These are phyloP conservation scores for Paraconiothyrium brasiliense DNA, from an alignment of 2,329 filamentous ascomycete genomes.

Conservation along the genomic window DNA sequence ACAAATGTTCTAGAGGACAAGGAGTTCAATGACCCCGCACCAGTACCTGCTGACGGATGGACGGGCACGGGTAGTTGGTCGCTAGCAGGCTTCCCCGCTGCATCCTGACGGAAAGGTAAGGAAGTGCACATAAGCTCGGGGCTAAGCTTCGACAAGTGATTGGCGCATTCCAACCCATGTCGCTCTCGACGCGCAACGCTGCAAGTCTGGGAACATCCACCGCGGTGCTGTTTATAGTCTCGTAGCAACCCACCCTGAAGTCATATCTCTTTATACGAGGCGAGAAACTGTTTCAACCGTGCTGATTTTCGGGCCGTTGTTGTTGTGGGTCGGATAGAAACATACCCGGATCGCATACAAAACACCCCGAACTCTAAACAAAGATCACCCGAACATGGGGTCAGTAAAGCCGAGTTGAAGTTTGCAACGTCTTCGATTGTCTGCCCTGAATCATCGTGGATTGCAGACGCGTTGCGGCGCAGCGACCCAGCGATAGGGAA, in stretches of 20 bases:
- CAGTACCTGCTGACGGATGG: not conserved
- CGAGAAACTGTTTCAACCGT: not conserved
- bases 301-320: not conserved
- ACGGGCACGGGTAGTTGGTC: not conserved
- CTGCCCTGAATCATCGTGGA: not conserved
- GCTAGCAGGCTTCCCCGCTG: constrained; percentile 22
- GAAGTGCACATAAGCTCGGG: constrained; percentile 17
- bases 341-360: not conserved
- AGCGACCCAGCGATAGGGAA: not conserved
- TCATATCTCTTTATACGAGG: not conserved
- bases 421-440: not conserved
- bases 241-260: not conserved
- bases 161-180: constrained; percentile 12
- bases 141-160: constrained; percentile 21
- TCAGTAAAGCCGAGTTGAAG: not conserved
- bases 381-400: not conserved
- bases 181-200: constrained; percentile 6
- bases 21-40: constrained; percentile 10
- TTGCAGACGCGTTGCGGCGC: not conserved
- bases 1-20: too few species aligned
- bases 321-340: constrained; percentile 1
- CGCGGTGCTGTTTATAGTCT: constrained; percentile 1
- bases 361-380: not conserved
- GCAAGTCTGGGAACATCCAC: not conserved
- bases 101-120: constrained; percentile 4